Base-by-base conservation (phyloP, 345 rosid species). In the Gossypium sturtianum region DNA sequence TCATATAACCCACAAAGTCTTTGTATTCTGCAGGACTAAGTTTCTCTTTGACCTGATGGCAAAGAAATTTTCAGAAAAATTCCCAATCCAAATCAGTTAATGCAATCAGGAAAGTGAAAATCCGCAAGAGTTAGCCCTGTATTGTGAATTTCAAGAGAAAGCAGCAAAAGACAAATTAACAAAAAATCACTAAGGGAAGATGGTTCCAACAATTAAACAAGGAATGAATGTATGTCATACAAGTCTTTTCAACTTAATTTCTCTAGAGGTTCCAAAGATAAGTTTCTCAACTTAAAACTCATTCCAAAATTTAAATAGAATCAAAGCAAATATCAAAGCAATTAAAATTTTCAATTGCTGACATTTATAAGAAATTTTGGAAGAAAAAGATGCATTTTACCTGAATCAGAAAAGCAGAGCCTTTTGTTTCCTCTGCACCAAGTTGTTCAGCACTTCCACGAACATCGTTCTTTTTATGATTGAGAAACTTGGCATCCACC, bases 1-100 rank as follows among this genome's bases (percentile, higher is more conserved):
- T 92, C 91, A 95, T 85, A 75, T 84, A 86, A 57, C 91, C 96
- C 44, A 95, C 85, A 82, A 95, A 95, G 68, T 91, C 19, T 61
- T 6, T 87, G 74, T 95, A 95, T 82, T 95, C 97, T 64, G 87
- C 69, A 56, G 93, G 60, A 77, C 74, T 86, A 66, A 95, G 97
- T 79, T 87, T 88, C 82, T 87, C 93, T 76, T 85, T 84, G 13
- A 87, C 97, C 99, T 61, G n/a, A 29, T 15, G 66, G 44, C 44
- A 27, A 60, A 6, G n/a, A 23, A 0, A 60, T 25, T 25, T 13
- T 60, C 44, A 61, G 20, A 61, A 61, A 61, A 61, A 16, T 87
- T 72, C 15, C 16, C 5, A 66, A 57, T 34, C 7, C 41, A n/a
- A 38, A 52, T 63, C 20, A 25, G 17, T 2, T 52, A 66, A 66